Percentiles rank a stretch among this genome's conserved stretches.
Conservation (phyloP, 495 filamentous ascomycete species). For the Penicillium angulare region DNA sequence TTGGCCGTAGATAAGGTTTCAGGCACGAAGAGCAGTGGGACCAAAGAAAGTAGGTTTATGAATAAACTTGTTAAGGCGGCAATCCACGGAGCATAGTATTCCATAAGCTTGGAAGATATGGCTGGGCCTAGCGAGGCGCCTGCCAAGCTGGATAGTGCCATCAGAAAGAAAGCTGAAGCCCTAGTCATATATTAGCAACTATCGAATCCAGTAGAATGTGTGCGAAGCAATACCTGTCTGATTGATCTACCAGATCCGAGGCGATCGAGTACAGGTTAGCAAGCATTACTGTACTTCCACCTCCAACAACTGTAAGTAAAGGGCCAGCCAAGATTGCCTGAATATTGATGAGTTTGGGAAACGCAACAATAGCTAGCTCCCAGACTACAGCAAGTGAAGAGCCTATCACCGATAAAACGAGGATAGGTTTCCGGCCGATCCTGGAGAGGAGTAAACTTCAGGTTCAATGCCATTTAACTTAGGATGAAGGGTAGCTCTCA, state of each 20-base stretch:
- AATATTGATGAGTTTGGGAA: not conserved
- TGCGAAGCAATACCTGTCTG: conserved; percentile 1
- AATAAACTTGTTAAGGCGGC: conserved; percentile 1
- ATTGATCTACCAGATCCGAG: conserved; percentile 4
- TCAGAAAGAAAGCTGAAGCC: not conserved
- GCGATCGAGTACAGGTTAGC: conserved; percentile 7
- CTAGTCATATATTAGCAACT: not conserved
- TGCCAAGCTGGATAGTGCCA: not conserved
- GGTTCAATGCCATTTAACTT: not conserved
- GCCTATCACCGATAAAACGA: not conserved
- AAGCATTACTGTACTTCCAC: conserved; percentile 6
- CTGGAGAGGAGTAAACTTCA: not conserved
- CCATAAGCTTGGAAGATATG: conserved; percentile 4
- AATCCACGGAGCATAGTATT: conserved; percentile 3
- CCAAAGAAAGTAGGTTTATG: not conserved
- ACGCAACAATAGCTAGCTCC: not conserved
- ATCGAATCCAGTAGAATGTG: not conserved
- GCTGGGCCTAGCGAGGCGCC: conserved; percentile 3
- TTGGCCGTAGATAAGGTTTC: not conserved
- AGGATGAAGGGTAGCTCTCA: not conserved
- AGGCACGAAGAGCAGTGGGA: not conserved
- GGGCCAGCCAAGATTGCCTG: not conserved
- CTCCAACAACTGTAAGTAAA: not conserved
- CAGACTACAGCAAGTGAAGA: not conserved
- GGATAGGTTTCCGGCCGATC: conserved; percentile 3